Evolutionary conservation across 2,329 filamentous ascomycete species (phyloP).

Genomic region (Penicillium polonicum): DNA sequence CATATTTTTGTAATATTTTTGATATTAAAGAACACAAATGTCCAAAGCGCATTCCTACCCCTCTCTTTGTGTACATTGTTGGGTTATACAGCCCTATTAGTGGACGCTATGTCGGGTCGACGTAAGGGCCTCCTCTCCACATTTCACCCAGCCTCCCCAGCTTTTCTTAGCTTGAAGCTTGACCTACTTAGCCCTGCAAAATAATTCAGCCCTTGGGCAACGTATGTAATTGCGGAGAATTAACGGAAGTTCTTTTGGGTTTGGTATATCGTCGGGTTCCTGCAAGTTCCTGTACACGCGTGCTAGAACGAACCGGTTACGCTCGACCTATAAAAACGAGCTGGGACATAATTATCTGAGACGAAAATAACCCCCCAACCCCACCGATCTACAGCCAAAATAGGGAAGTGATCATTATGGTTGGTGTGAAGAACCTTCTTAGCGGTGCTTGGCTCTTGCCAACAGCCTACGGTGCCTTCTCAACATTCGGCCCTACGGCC

Average conservation of each 20-base stretch:
- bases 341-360: background rate
- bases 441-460: conserved; percentile 28
- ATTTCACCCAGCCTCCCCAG: conserved; percentile 2
- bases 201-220: conserved; percentile 9
- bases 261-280: background rate
- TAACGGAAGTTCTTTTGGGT: conserved; percentile 15
- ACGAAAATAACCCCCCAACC: background rate
- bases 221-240: conserved; percentile 15
- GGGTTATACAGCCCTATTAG: background rate
- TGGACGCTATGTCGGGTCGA: background rate
- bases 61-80: background rate
- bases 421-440: conserved; percentile 23
- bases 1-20: background rate
- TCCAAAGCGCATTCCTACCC: background rate
- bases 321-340: conserved; percentile 16
- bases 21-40: background rate
- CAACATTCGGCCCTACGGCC: conserved; percentile 10
- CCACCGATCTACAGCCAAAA: background rate
- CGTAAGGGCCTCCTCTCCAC: conserved; percentile 6
- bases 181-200: conserved; percentile 15
- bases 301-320: background rate
- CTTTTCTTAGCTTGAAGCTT: background rate
- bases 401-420: conserved; percentile 21
- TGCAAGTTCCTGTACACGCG: background rate
- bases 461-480: conserved; percentile 24